These are phyloP conservation scores for Penicillium ochrochloron DNA, from an alignment of 495 filamentous ascomycete genomes.

Conservation along the genomic window DNA sequence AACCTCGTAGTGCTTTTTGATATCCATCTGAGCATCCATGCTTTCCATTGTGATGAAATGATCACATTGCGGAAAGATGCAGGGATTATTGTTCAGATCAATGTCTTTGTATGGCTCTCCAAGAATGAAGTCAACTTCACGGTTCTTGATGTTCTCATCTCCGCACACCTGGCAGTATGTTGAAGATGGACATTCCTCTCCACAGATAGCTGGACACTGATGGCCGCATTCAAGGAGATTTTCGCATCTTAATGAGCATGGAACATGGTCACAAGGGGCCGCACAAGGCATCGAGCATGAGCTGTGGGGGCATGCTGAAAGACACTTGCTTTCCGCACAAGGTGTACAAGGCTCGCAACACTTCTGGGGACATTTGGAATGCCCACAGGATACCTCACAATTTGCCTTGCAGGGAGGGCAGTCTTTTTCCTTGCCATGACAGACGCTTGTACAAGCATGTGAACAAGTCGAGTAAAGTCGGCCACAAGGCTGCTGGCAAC, in stretches of 20 bases:
- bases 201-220: conserved; percentile 69
- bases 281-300: conserved; percentile 66
- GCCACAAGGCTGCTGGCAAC: conserved; percentile 58
- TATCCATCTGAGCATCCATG: conserved; percentile 69
- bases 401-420: conserved; percentile 59
- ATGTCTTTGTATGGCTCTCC: conserved; percentile 54
- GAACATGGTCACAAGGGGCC: conserved; percentile 65
- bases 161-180: conserved; percentile 13
- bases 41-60: conserved; percentile 66
- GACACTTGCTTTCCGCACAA: conserved; percentile 61
- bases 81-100: conserved; percentile 61
- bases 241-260: conserved; percentile 68
- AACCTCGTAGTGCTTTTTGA: conserved; percentile 58
- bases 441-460: conserved; percentile 58
- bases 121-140: conserved; percentile 6
- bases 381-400: conserved; percentile 66
- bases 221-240: conserved; percentile 65
- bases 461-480: conserved; percentile 59
- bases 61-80: conserved; percentile 67
- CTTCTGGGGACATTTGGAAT: conserved; percentile 61
- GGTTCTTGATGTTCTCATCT: conserved; percentile 6
- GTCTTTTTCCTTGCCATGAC: conserved; percentile 52
- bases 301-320: conserved; percentile 61
- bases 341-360: conserved; percentile 69
- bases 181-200: conserved; percentile 62